These are phyloP conservation scores for Zizania latifolia DNA, from an alignment of 176 grass and related monocot species.

Conservation along the genomic window DNA sequence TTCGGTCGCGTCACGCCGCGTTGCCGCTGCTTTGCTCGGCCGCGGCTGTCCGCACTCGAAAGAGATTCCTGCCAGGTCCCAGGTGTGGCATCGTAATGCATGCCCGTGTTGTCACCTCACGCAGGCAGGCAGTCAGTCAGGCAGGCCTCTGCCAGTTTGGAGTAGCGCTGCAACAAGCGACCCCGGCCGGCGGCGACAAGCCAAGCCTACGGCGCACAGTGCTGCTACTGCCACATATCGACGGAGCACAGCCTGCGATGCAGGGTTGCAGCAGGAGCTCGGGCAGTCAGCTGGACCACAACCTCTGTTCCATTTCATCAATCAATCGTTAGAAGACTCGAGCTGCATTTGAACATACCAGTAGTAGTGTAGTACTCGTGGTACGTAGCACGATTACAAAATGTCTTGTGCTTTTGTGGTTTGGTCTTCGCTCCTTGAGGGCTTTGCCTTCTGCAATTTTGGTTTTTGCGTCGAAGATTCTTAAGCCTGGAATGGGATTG, in stretches of 20 bases:
- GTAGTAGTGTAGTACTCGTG: no score
- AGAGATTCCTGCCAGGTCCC: constrained; percentile 38
- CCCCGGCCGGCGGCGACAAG: neutral
- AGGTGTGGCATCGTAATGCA: constrained; percentile 9
- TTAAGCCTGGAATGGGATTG: neutral
- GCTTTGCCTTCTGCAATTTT: neutral
- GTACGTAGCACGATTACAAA: no score
- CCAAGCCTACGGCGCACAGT: neutral
- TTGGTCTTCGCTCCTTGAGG: neutral
- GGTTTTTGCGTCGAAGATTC: neutral
- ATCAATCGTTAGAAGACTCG: no score
- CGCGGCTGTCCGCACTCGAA: constrained; percentile 21
- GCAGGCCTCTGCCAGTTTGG: neutral
- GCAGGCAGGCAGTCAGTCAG: no score
- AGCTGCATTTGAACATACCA: no score
- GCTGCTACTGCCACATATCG: neutral
- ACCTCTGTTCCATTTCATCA: neutral
- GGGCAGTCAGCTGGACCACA: neutral
- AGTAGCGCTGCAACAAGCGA: neutral
- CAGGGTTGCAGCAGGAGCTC: neutral
- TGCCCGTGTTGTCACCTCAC: constrained; percentile 47
- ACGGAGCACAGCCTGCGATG: neutral
- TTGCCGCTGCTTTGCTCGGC: constrained; percentile 49
- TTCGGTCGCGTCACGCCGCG: constrained; percentile 46
- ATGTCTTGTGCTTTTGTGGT: no score